A percentile compares a stretch with the other conserved stretches of the same genome.
Evolutionary conservation across 495 filamentous ascomycete species (phyloP).

Genomic region (Annulohypoxylon stygium): DNA sequence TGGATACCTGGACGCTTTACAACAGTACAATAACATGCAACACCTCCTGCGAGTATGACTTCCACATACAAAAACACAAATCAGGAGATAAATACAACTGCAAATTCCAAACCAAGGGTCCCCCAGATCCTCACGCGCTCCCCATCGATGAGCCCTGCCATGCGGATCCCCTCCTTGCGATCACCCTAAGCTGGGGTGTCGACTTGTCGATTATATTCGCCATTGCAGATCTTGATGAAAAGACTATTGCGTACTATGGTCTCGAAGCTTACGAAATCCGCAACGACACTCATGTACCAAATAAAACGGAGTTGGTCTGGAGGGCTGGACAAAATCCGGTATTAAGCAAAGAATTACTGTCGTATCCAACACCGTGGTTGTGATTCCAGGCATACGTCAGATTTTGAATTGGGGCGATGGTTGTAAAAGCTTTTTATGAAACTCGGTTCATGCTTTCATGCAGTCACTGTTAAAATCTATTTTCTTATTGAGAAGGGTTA

Average conservation of each 20-base stretch:
- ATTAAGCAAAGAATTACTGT: neutral
- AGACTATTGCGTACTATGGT: constrained; percentile 18
- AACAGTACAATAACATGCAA: constrained; percentile 28
- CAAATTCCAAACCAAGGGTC: neutral
- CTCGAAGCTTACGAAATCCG: constrained; percentile 14
- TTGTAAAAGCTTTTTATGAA: too few species aligned
- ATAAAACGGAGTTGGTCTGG: constrained; percentile 33
- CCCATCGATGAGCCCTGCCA: constrained; percentile 18
- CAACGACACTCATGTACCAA: neutral
- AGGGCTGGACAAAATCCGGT: constrained; percentile 3
- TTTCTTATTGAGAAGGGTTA: too few species aligned
- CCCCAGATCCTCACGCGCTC: neutral
- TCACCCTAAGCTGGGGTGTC: constrained; percentile 23
- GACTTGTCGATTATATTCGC: constrained; percentile 18
- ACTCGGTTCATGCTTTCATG: too few species aligned
- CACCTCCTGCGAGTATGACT: constrained; percentile 15
- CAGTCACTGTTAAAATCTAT: too few species aligned
- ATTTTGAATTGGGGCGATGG: neutral
- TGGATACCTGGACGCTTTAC: constrained; percentile 23
- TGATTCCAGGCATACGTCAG: neutral
- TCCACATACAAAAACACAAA: constrained; percentile 17
- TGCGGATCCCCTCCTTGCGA: neutral
- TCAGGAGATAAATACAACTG: constrained; percentile 14
- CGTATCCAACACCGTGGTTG: neutral
- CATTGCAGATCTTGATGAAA: constrained; percentile 14